Base-by-base conservation (phyloP, 768 basidiomycete genomes). In the Leccinum imitatum region DNA sequence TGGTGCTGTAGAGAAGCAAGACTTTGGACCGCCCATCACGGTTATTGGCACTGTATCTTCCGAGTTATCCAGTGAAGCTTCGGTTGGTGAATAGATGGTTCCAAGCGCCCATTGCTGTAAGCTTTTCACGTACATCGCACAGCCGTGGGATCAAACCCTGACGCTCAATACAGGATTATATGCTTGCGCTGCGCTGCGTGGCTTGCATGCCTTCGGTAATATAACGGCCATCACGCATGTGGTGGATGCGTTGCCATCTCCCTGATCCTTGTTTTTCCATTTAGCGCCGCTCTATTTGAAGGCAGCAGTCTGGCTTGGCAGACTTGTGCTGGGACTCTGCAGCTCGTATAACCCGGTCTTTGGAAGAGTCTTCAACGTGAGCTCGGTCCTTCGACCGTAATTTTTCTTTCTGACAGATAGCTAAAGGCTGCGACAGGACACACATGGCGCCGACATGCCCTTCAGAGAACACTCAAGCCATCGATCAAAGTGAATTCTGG, bases 401-500 rank as follows among this genome's bases (percentile, higher is more conserved):
- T 9, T n/a, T 8, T 3, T 8, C 4, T 41, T 17, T 39, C 15
- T n/a, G 39, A 41, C 39, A 17, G 39, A 3, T n/a, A 41, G 15
- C 17, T n/a, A 17, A n/a, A 9, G 17, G 17, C 17, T 8, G 15
- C 8, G 17, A 9, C 39, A 41, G 17, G 39, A 37, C 57, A 59
- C 53, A 14, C n/a, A 73, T 73, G 72, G 63, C 63, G 5, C 60
- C 61, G 8, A 63, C 67, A 53, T 88, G 87, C 68, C 82, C 82
- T 15, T 78, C 82, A 1, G 78, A 79, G 56, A 87, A 89, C 63
- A 73, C 78, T 0, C 60, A 72, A 23, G 69, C 60, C 1, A 67
- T 83, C 27, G 87, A 90, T 71, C 85, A 90, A 69, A 77, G 78
- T 51, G 74, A 73, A 14, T 90, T 90, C 69, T 90, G 87, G 89